Percentiles rank a stretch among this genome's conserved stretches.
These are phyloP conservation scores for Candida silvicultrix DNA, from an alignment of 805 yeast genomes.

Conservation along the genomic window DNA sequence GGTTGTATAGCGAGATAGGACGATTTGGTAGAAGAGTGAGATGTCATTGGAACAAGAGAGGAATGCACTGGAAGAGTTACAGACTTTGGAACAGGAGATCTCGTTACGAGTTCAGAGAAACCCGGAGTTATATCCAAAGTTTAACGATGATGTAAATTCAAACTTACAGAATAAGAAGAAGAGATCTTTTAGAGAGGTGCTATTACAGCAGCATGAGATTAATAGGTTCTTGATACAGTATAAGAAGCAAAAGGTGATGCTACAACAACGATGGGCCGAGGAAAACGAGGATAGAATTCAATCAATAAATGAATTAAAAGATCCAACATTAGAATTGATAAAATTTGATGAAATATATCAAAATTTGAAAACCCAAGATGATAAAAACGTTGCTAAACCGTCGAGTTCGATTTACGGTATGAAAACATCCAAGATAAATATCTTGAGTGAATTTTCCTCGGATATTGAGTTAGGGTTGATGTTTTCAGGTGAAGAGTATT, in stretches of 20 bases:
- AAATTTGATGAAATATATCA: constrained; percentile 32
- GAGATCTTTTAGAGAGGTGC: constrained; percentile 42
- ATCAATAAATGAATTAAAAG: constrained; percentile 13
- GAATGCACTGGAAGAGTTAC: constrained; percentile 52
- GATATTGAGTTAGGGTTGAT: constrained; percentile 40
- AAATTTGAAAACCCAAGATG: constrained; percentile 25
- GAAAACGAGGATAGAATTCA: neutral
- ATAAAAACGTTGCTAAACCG: constrained; percentile 22
- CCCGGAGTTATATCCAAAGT: constrained; percentile 44
- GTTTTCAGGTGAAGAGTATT: constrained; percentile 55
- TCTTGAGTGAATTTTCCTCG: constrained; percentile 45
- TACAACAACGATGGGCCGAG: too few species aligned
- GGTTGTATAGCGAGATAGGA: too few species aligned
- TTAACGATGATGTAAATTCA: constrained; percentile 19
- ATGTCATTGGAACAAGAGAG: constrained; percentile 34
- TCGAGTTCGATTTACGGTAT: constrained; percentile 12
- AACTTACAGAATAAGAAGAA: constrained; percentile 29
- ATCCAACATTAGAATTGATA: constrained; percentile 23
- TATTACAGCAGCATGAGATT: constrained; percentile 66
- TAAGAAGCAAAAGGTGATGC: constrained; percentile 25
- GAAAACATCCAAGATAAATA: constrained; percentile 14
- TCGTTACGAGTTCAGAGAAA: constrained; percentile 54
- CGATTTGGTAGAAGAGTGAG: too few species aligned
- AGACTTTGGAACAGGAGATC: constrained; percentile 63
- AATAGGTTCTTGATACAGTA: constrained; percentile 42